Conservation (phyloP, 1,284 basidiomycete genomes). For the Irpex sp. region DNA sequence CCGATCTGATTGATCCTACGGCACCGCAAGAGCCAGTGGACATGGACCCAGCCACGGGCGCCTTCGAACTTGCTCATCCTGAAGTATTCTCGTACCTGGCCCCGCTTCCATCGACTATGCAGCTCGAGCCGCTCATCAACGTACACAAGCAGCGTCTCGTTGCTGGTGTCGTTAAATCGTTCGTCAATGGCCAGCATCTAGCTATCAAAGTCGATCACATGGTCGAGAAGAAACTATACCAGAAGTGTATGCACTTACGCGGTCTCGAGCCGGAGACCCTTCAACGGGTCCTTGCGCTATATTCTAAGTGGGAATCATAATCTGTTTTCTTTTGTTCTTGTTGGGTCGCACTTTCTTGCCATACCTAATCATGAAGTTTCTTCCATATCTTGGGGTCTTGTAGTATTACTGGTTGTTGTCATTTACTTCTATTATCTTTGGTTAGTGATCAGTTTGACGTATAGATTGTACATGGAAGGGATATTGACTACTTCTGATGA, state of each 20-base stretch:
- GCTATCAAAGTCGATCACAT: conserved; percentile 63
- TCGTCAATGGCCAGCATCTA: conserved; percentile 79
- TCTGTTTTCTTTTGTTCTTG: not conserved
- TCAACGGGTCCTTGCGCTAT: conserved; percentile 41
- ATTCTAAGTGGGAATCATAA: conserved; percentile 15
- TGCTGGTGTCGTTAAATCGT: conserved; percentile 70
- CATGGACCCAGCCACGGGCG: conserved; percentile 58
- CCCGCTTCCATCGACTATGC: conserved; percentile 68
- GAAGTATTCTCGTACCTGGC: conserved; percentile 72
- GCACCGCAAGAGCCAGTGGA: conserved; percentile 65
- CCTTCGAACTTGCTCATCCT: conserved; percentile 68
- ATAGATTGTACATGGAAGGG: conserved; percentile 1
- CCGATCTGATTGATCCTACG: conserved; percentile 81
- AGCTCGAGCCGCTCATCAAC: conserved; percentile 83
- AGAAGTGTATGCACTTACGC: conserved; percentile 68
- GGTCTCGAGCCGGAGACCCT: conserved; percentile 55
- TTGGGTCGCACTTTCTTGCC: not conserved
- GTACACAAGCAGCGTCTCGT: conserved; percentile 84
- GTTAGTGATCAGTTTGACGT: not conserved
- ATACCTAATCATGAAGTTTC: no score
- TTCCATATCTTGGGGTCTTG: not conserved
- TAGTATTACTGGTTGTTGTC: not conserved
- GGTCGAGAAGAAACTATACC: conserved; percentile 70
- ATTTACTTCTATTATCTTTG: not conserved
- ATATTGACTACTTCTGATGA: not conserved